These are phyloP conservation scores for Aspergillus spinulosporus DNA, from an alignment of 2,329 filamentous ascomycete genomes.

Conservation along the genomic window DNA sequence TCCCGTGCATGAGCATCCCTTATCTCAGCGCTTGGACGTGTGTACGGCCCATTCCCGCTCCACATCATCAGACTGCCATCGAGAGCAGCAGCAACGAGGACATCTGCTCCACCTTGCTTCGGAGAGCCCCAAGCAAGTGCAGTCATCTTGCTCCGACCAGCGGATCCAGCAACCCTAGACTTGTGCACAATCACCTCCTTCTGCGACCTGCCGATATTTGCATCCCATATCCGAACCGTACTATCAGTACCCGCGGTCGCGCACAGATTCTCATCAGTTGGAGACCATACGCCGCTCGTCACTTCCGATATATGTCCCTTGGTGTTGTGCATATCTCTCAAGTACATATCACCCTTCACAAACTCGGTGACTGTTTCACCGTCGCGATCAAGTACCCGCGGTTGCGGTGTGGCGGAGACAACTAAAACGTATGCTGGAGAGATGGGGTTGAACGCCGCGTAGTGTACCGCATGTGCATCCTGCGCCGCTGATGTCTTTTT, in stretches of 20 bases:
- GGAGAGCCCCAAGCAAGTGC: conserved; percentile 82
- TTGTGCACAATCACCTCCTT: conserved; percentile 96
- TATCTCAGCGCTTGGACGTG: conserved; percentile 78
- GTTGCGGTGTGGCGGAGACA: conserved; percentile 83
- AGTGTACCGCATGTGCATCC: conserved; percentile 86
- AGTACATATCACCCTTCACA: conserved; percentile 96
- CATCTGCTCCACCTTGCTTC: conserved; percentile 71
- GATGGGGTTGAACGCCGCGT: conserved; percentile 80
- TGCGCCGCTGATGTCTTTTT: conserved; percentile 68
- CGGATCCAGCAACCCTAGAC: conserved; percentile 81
- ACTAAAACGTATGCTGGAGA: conserved; percentile 81
- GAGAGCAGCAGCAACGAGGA: conserved; percentile 78
- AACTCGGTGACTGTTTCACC: conserved; percentile 85
- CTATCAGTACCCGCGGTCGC: conserved; percentile 93
- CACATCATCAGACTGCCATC: conserved; percentile 94
- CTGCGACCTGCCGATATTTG: conserved; percentile 85
- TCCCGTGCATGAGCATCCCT: conserved; percentile 76
- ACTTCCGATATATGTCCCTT: conserved; percentile 95
- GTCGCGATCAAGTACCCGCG: conserved; percentile 84
- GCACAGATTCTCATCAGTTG: conserved; percentile 77
- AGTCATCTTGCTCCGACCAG: conserved; percentile 90
- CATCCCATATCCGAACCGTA: conserved; percentile 93
- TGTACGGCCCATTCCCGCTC: conserved; percentile 81
- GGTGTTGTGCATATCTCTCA: conserved; percentile 95
- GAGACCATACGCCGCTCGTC: conserved; percentile 87